Evolutionary conservation across 352 stramenopile species (phyloP), one percentile per base, ranked within the genome.

Genomic region (Peronosclerospora sorghi): DNA sequence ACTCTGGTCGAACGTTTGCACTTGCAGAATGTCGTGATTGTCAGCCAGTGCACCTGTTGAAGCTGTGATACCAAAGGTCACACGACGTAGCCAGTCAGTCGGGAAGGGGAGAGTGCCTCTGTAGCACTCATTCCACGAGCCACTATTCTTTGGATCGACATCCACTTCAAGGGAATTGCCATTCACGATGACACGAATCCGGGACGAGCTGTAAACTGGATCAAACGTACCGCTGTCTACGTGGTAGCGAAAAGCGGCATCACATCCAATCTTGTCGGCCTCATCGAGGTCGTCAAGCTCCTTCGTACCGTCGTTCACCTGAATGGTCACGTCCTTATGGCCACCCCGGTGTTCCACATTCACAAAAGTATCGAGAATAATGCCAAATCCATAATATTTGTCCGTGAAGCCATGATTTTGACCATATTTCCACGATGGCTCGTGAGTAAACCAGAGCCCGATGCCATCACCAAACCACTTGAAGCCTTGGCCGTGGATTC

Each of bases 401-500:
- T 81, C 68, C 13, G 60, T 80, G 36, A 86, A 83, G 38, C 77
- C 77, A 51, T 87, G 75, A 54, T 85, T 86, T 41, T 83, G 63
- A 28, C 77, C 77, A 15, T 73, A 65, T 45, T 65, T 52, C 54
- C 73, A 73, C 32, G 45, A 32, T 3, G 51, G 48, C 43, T 80
- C 69, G 32, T 82, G 56, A 38, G 74, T 87, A 37, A 89, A 62
- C 77, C 77, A 89, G 20, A 89, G 38, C 4, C 63, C 74, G 32
- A 89, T 65, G 30, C 77, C 77, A 37, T 89, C 77, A 26, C 77
- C 77, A 48, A 87, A 89, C 74, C 74, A 87, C 45, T 73, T 73
- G 42, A 81, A 68, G 32, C 72, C 74, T 48, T 85, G 72, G 8
- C 77, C 77, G 41, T 81, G 71, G 50, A 89, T 87, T 41, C 77